Evolutionary conservation across 1,284 basidiomycete species (phyloP).

Genomic region (Fistulinella staudtii): DNA sequence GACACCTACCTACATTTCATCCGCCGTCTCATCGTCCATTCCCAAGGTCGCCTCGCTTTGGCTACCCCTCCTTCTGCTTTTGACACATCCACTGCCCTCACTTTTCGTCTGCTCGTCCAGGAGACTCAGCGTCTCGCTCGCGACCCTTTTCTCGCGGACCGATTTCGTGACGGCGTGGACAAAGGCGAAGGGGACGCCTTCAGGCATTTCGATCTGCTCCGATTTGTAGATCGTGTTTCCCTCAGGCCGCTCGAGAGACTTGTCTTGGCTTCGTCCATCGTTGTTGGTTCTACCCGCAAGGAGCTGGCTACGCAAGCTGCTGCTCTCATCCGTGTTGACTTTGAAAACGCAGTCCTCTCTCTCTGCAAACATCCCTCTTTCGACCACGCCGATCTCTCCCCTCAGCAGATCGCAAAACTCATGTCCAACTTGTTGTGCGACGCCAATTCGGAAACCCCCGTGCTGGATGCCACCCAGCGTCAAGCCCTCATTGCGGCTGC

Average conservation of each 20-base stretch:
- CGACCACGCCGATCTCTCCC: conserved; percentile 74
- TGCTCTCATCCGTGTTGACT: conserved; percentile 65
- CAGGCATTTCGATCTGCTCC: conserved; percentile 72
- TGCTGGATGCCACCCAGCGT: conserved; percentile 66
- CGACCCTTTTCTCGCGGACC: conserved; percentile 81
- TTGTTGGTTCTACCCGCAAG: conserved; percentile 63
- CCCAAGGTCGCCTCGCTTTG: conserved; percentile 63
- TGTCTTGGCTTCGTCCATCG: conserved; percentile 70
- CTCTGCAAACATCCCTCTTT: conserved; percentile 74
- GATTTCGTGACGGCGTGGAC: conserved; percentile 83
- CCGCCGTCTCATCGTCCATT: conserved; percentile 84
- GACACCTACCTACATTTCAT: conserved; percentile 96
- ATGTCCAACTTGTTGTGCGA: conserved; percentile 76
- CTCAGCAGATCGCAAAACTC: conserved; percentile 71
- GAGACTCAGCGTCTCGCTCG: conserved; percentile 82
- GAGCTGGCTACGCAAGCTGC: conserved; percentile 69
- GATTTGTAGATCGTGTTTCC: conserved; percentile 74
- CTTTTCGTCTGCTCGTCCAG: conserved; percentile 80
- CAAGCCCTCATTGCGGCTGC: conserved; percentile 69
- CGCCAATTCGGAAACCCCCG: conserved; percentile 57
- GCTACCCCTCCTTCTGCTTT: conserved; percentile 55
- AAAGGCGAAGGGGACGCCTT: conserved; percentile 78
- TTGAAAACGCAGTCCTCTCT: conserved; percentile 70
- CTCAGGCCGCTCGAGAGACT: conserved; percentile 77
- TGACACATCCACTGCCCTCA: conserved; percentile 67